phyloP scores from a whole-genome alignment of 1,284 basidiomycete genomes.

The Papiliotrema nemorosa region DNA sequence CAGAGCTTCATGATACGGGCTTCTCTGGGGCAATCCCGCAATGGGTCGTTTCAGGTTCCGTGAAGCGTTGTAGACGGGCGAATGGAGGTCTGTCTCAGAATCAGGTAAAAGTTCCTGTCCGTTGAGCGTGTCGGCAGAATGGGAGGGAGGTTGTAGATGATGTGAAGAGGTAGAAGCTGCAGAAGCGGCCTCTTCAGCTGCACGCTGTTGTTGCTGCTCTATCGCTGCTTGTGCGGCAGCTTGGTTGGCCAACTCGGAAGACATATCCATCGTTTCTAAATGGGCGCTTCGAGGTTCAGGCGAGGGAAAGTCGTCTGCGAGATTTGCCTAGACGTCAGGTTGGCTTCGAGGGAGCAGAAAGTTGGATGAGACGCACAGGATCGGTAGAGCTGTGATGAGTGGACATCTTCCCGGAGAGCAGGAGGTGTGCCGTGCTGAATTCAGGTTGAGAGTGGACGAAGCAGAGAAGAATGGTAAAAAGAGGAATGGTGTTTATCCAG shows the following conservation, averaged over 20 bases:
- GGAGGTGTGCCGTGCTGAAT: neutral
- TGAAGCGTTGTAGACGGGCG: neutral
- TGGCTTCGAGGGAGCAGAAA: neutral
- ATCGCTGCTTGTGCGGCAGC: conserved; percentile 37
- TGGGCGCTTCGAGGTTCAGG: conserved; percentile 15
- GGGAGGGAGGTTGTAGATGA: neutral
- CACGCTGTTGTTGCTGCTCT: conserved; percentile 10
- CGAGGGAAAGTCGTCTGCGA: conserved; percentile 33
- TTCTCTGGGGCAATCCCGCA: neutral
- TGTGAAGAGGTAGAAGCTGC: conserved; percentile 11
- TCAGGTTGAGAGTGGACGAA: neutral
- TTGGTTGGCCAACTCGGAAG: conserved; percentile 33
- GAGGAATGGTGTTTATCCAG: neutral
- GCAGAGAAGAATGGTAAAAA: conserved; percentile 2
- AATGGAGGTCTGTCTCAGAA: too few species aligned
- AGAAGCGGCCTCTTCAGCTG: conserved; percentile 13
- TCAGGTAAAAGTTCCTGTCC: too few species aligned
- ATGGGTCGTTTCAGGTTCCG: neutral
- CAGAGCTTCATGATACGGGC: neutral
- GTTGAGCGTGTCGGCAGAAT: neutral
- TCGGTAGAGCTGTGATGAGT: neutral
- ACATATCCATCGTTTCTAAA: conserved; percentile 25
- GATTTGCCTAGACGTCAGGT: conserved; percentile 12
- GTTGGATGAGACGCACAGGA: neutral
- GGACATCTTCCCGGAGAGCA: neutral